Evolutionary conservation across 1,284 basidiomycete genomes (phyloP).

Genomic region (Naganishia sp.): DNA sequence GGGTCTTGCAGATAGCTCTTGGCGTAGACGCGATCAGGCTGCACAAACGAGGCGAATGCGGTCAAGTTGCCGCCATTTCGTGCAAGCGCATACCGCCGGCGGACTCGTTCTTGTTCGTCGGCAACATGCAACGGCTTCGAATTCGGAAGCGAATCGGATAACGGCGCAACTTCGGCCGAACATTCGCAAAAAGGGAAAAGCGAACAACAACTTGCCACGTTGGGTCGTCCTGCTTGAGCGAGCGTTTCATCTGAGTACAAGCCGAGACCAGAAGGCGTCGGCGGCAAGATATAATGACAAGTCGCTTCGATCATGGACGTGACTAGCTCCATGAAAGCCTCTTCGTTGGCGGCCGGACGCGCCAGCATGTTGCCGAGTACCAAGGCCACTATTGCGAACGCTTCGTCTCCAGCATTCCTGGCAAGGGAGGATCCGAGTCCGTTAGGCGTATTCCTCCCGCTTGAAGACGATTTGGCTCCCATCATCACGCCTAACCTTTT

Average conservation of each 20-base stretch:
- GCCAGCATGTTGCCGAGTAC: constrained; percentile 45
- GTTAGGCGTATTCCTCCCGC: constrained; percentile 11
- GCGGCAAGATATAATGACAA: constrained; percentile 50
- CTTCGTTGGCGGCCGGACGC: constrained; percentile 39
- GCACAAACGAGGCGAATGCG: constrained; percentile 35
- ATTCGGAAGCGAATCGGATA: constrained; percentile 56
- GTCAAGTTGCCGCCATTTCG: constrained; percentile 27
- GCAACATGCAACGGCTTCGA: constrained; percentile 60
- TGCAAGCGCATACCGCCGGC: constrained; percentile 55
- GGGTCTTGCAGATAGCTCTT: constrained; percentile 28
- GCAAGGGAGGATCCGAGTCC: neutral
- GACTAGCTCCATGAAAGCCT: constrained; percentile 38
- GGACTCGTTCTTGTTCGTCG: constrained; percentile 55
- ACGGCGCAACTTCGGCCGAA: constrained; percentile 8
- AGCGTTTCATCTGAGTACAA: constrained; percentile 18
- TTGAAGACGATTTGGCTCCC: constrained; percentile 9
- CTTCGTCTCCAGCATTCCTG: constrained; percentile 44
- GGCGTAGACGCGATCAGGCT: constrained; percentile 44
- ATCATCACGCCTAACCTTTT: constrained; percentile 18
- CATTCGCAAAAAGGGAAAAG: constrained; percentile 48
- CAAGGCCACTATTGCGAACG: constrained; percentile 45
- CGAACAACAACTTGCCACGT: constrained; percentile 40
- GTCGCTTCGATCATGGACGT: constrained; percentile 51
- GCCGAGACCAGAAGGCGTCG: constrained; percentile 26
- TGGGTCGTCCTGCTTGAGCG: constrained; percentile 15